Conservation (phyloP, 176 grass and related monocot species). For the Zoysia japonica region DNA sequence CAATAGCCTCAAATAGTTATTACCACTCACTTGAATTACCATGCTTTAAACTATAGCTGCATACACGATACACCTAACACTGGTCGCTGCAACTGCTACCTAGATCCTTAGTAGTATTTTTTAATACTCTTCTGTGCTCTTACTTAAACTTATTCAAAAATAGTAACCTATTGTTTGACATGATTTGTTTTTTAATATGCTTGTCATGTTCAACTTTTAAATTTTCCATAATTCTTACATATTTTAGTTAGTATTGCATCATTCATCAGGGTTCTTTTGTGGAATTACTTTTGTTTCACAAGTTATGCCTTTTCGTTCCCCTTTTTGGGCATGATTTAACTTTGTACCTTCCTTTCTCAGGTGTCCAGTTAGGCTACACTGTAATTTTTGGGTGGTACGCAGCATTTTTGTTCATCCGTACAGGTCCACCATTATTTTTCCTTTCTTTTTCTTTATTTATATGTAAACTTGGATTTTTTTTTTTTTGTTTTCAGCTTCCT, state of each 20-base stretch:
- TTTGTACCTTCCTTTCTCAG: slow-evolving; percentile 39
- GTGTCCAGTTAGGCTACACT: slow-evolving; percentile 91
- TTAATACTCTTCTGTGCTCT: slow-evolving; percentile 12
- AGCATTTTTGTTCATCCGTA: slow-evolving; percentile 87
- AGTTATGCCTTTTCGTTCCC: slow-evolving; percentile 1
- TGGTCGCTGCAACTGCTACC: neutral
- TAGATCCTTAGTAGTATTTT: neutral
- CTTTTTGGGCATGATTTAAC: slow-evolving; percentile 20
- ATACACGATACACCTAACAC: neutral
- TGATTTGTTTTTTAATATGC: slow-evolving; percentile 2
- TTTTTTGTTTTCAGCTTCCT: slow-evolving; percentile 6
- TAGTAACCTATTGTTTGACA: slow-evolving; percentile 8
- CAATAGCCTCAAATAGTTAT: slow-evolving; percentile 21
- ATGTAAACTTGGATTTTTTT: neutral
- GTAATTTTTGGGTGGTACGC: slow-evolving; percentile 96
- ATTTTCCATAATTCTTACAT: slow-evolving; percentile 7
- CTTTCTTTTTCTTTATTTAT: slow-evolving; percentile 11
- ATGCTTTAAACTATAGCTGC: neutral
- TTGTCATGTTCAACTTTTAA: slow-evolving; percentile 7
- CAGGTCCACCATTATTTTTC: slow-evolving; percentile 46
- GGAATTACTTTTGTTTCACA: slow-evolving; percentile 1
- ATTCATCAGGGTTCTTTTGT: neutral
- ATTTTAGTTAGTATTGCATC: neutral
- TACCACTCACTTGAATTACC: neutral
- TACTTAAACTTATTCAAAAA: neutral